Percentiles rank a stretch among this genome's conserved stretches.
phyloP scores from a whole-genome alignment of 305 asterid species.

The Fraxinus ornus region DNA sequence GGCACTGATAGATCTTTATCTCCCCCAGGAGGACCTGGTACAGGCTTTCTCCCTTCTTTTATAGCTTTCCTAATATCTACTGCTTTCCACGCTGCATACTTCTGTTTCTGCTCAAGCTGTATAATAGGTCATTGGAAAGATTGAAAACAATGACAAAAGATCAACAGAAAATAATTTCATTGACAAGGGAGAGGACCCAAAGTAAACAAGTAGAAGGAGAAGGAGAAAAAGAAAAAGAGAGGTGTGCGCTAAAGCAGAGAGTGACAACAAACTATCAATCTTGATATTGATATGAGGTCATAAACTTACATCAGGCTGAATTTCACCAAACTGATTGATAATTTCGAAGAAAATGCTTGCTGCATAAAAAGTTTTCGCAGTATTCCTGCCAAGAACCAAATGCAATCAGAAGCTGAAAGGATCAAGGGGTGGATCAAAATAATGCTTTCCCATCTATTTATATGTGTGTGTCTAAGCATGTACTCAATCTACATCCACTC shows the following conservation, averaged over 20 bases:
- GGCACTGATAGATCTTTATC: constrained; percentile 56
- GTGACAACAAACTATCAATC: neutral
- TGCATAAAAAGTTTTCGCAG: constrained; percentile 97
- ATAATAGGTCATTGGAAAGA: neutral
- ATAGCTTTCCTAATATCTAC: constrained; percentile 94
- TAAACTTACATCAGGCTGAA: constrained; percentile 83
- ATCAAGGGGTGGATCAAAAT: neutral
- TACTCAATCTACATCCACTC: neutral
- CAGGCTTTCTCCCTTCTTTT: constrained; percentile 92
- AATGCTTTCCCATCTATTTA: constrained; percentile 5
- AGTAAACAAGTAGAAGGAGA: neutral
- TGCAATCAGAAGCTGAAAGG: constrained; percentile 12
- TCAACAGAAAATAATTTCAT: neutral
- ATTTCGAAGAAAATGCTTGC: constrained; percentile 95
- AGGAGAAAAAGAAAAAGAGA: constrained; percentile 8
- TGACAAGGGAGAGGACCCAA: neutral
- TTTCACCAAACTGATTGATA: constrained; percentile 81
- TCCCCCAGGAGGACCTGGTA: constrained; percentile 93
- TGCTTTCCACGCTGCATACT: constrained; percentile 97
- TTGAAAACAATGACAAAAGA: constrained; percentile 1
- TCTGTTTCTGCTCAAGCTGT: constrained; percentile 97
- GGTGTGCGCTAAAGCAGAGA: neutral
- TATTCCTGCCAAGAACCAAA: constrained; percentile 56
- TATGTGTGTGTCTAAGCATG: neutral
- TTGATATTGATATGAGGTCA: neutral